Base-by-base conservation (phyloP, 1,139 yeast species). In the Magnusiomyces paraingens region DNA sequence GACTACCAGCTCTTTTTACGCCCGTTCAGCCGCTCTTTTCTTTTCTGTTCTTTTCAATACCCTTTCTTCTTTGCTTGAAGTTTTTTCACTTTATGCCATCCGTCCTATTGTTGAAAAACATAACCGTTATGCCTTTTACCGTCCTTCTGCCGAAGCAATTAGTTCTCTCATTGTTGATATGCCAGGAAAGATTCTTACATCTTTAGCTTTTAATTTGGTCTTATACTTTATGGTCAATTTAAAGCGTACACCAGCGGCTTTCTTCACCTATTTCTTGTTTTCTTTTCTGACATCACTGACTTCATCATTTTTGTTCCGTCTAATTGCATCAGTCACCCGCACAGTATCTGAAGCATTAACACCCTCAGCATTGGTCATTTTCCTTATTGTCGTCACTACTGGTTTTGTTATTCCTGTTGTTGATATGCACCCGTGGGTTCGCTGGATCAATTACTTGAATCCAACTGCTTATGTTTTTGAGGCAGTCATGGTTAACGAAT, bases 101-200 rank as follows among this genome's bases (percentile, higher is more conserved):
- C 80, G 95, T 65, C 83, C 86, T 1, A 80, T 87, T 58, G 85
- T 86, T 29, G 91, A 84, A 67, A 88, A 88, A 65, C 95, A 87
- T 62, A 83, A 83, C 64, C 76, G 81, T 42, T 86, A 81, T 66
- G 88, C 90, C 0, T 68, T 86, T 53, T 86, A 85, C 64, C 87
- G 84, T 57, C 93, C 93, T 6, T 77, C 89, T 54, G 88, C 90
- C 1, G 88, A 85, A 62, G 88, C 91, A 0, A 62, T 84, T 20
- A 86, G 90, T 0, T 80, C 87, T 10, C 76, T 84, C 52, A 62
- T 84, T n/a, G 79, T 88, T 1, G 89, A 85, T 61, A 62, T 85
- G 55, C 94, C 94, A 0, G 72, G 80, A 42, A 83, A 85, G 66
- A 52, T 83, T 18, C 47, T 73, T 21, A 79, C 81, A 51, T 74